Percentiles rank a stretch among this genome's conserved stretches.
Evolutionary conservation across 2,329 filamentous ascomycete species (phyloP).

Genomic region (Aspergillus eucalypticola): DNA sequence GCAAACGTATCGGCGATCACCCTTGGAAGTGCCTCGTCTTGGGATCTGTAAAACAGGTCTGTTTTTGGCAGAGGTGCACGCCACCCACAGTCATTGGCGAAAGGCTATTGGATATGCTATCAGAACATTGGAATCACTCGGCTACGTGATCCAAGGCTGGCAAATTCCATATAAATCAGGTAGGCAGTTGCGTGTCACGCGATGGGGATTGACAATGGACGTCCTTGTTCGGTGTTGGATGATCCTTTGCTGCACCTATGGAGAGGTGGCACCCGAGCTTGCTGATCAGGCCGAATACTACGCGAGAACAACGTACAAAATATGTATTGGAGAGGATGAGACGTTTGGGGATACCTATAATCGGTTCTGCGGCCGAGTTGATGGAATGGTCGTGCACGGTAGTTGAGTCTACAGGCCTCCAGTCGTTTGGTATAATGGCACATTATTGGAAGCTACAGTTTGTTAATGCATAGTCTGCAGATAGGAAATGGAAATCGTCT

Average conservation of each 20-base stretch:
- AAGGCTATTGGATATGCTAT: constrained; percentile 24
- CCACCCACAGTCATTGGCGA: neutral
- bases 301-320: constrained; percentile 34
- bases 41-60: constrained; percentile 18
- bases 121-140: constrained; percentile 26
- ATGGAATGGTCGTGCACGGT: neutral
- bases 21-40: constrained; percentile 28
- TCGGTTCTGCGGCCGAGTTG: neutral
- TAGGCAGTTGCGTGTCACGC: constrained; percentile 16
- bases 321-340: constrained; percentile 38
- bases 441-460: too few relatives aligned
- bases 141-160: constrained; percentile 28
- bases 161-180: constrained; percentile 5
- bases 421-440: too few relatives aligned
- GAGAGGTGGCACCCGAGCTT: constrained; percentile 17
- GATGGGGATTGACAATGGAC: constrained; percentile 34
- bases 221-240: constrained; percentile 31
- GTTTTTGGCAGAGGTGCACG: constrained; percentile 20
- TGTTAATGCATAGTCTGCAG: too few relatives aligned
- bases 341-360: constrained; percentile 27
- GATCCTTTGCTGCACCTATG: constrained; percentile 28
- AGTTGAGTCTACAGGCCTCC: too few relatives aligned
- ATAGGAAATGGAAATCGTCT: too few relatives aligned
- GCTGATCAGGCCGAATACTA: constrained; percentile 29
- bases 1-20: constrained; percentile 25